Evolutionary conservation across 2,329 filamentous ascomycete genomes (phyloP).

Genomic region (Colletotrichum somersetense): DNA sequence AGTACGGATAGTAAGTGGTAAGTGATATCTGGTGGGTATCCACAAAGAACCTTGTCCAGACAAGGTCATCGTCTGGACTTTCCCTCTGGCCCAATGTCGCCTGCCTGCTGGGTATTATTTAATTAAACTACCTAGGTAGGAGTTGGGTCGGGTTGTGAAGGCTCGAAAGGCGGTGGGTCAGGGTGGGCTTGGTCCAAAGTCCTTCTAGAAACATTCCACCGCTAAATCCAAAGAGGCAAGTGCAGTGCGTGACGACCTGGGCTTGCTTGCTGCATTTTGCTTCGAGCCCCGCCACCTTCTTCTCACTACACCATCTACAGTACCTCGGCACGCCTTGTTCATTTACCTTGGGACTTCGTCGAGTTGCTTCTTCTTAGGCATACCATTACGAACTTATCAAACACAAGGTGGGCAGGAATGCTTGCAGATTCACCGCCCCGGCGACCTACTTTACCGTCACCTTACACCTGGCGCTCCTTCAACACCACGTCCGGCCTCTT

Average conservation of each 20-base stretch:
- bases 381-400: background rate
- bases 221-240: slow-evolving; percentile 13
- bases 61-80: too few species aligned
- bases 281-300: slow-evolving; percentile 33
- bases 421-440: slow-evolving; percentile 12
- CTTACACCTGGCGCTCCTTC: slow-evolving; percentile 4
- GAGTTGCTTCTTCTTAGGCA: background rate
- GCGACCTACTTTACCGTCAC: slow-evolving; percentile 22
- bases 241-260: slow-evolving; percentile 10
- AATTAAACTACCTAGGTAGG: background rate
- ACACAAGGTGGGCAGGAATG: background rate
- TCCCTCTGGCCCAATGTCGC: background rate
- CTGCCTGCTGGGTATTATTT: background rate
- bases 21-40: slow-evolving; percentile 23
- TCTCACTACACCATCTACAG: slow-evolving; percentile 2
- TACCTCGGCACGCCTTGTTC: slow-evolving; percentile 3
- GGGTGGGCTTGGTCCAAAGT: background rate
- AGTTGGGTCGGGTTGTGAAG: slow-evolving; percentile 17
- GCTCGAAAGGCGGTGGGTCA: background rate
- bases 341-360: background rate
- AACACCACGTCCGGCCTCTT: slow-evolving; percentile 10
- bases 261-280: slow-evolving; percentile 25
- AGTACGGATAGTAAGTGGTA: background rate
- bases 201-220: slow-evolving; percentile 40
- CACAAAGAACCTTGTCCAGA: slow-evolving; percentile 15